Percentiles rank a stretch among this genome's conserved stretches.
These are phyloP conservation scores for Trametopsis cervina DNA, from an alignment of 768 basidiomycete species.

Conservation along the genomic window DNA sequence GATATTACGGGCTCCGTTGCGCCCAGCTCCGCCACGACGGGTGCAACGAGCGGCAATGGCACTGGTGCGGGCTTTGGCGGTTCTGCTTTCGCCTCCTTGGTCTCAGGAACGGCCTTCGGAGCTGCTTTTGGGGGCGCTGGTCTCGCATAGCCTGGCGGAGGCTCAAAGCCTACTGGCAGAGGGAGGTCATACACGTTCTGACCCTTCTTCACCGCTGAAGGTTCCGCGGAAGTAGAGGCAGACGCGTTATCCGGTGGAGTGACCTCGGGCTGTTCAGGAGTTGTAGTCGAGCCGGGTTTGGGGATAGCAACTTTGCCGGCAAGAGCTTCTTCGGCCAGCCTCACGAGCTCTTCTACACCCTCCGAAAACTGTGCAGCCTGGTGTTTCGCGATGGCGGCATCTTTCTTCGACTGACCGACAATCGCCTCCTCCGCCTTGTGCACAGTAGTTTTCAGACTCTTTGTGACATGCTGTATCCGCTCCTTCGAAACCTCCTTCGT, in stretches of 20 bases:
- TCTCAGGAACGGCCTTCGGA: conserved; percentile 20
- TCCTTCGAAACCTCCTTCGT: conserved; percentile 36
- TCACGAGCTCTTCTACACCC: conserved; percentile 61
- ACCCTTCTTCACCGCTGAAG: conserved; percentile 13
- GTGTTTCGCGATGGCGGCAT: conserved; percentile 36
- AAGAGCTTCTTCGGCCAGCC: conserved; percentile 68
- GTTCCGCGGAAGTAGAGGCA: conserved; percentile 9
- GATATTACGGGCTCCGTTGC: conserved; percentile 87
- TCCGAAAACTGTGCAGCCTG: conserved; percentile 46
- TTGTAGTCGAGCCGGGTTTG: conserved; percentile 19
- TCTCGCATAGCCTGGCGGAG: conserved; percentile 80
- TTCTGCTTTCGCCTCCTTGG: neutral
- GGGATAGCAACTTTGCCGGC: conserved; percentile 33
- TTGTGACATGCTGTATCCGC: conserved; percentile 34
- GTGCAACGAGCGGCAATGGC: conserved; percentile 73
- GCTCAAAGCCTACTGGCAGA: conserved; percentile 91
- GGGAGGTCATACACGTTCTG: conserved; percentile 56
- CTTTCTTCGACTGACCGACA: conserved; percentile 28
- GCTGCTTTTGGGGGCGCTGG: conserved; percentile 45
- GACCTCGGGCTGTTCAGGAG: conserved; percentile 20
- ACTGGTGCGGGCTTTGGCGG: conserved; percentile 24
- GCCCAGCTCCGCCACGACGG: conserved; percentile 63
- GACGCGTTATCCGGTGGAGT: conserved; percentile 20
- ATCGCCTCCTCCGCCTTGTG: conserved; percentile 29
- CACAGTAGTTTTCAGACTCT: conserved; percentile 43